Evolutionary conservation across 2,329 filamentous ascomycete species (phyloP), one percentile per base, ranked within the genome.

Genomic region (Stachybotrys echinatus): DNA sequence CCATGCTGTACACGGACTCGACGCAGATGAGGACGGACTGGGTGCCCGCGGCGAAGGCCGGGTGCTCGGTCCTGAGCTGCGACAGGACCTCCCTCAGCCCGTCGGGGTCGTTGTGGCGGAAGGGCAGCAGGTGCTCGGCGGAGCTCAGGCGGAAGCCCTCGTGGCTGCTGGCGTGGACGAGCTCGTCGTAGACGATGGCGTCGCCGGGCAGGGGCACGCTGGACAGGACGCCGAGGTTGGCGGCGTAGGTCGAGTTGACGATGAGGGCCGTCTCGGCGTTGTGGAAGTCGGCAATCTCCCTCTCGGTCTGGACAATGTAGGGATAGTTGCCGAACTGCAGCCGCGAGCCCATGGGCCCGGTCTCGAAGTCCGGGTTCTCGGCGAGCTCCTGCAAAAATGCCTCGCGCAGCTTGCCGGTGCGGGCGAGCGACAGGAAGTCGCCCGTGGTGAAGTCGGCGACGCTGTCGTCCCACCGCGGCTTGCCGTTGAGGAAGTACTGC

Each of bases 221-320:
- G 0, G 71, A 65, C 18, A 74, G 72, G n/a, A 80, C 69, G 6
- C 73, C 76, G 2, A 70, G 62, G 55, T 81, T 81, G 21, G 75
- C 77, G 52, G 77, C 74, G 51, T 69, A 81, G 1, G 75, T 77
- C 0, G 75, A 85, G 51, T 83, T 82, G 58, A 83, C 80, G 1
- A 88, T 63, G 1, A 87, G 65, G 0, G 74, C 84, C 2, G 70
- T 66, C 4, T 76, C 71, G 0, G 82, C 80, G 21, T 73, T 64
- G 58, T 88, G 83, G 58, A 87, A 87, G 0, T 52, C 54, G 0
- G 84, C 79, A 50, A 88, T 79, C 56, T 88, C 83, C 2, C 85
- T 65, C 12, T 72, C 59, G 53, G 84, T 75, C 1, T 45, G 14
- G 7, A 31, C 18, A 22, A 81, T 75, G 58, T 83, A 84, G 0